Conservation (phyloP, 306 rosid genomes). For the Hippophae rhamnoides region DNA sequence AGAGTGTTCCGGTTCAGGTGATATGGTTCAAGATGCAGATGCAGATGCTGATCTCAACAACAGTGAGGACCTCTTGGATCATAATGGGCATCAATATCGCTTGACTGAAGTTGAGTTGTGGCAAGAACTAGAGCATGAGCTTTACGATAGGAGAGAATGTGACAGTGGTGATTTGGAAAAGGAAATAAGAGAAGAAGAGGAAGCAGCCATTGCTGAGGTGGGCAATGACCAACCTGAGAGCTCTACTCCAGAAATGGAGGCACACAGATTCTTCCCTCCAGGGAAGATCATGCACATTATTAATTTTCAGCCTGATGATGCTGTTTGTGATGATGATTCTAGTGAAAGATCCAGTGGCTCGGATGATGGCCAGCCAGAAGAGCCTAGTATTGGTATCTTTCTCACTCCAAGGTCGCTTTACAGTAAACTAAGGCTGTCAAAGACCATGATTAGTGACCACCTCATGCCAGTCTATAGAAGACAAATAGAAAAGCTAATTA, state of each 20-base stretch:
- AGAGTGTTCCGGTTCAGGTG: conserved; percentile 41
- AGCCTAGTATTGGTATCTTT: conserved; percentile 59
- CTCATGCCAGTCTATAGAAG: conserved; percentile 86
- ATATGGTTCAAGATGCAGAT: conserved; percentile 22
- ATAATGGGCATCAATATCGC: conserved; percentile 40
- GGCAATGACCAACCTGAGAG: conserved; percentile 37
- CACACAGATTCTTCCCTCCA: conserved; percentile 73
- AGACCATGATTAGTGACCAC: conserved; percentile 92
- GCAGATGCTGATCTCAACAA: conserved; percentile 24
- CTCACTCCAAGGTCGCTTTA: conserved; percentile 70
- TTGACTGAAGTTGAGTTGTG: conserved; percentile 83
- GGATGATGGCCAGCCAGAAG: conserved; percentile 34
- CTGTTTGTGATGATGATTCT: conserved; percentile 12
- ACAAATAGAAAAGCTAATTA: conserved; percentile 64
- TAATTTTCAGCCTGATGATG: conserved; percentile 23
- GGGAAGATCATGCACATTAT: conserved; percentile 92
- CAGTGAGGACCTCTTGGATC: conserved; percentile 27
- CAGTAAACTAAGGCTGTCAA: conserved; percentile 79
- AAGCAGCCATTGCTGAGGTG: conserved; percentile 52
- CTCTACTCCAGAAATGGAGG: conserved; percentile 45
- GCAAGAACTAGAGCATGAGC: conserved; percentile 85
- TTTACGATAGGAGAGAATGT: conserved; percentile 41
- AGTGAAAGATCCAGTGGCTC: conserved; percentile 36
- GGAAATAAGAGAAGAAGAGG: conserved; percentile 64
- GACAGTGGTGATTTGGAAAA: conserved; percentile 50